These are phyloP conservation scores for Babesia gibsoni DNA, from an alignment of 169 alveolate species.

Conservation along the genomic window DNA sequence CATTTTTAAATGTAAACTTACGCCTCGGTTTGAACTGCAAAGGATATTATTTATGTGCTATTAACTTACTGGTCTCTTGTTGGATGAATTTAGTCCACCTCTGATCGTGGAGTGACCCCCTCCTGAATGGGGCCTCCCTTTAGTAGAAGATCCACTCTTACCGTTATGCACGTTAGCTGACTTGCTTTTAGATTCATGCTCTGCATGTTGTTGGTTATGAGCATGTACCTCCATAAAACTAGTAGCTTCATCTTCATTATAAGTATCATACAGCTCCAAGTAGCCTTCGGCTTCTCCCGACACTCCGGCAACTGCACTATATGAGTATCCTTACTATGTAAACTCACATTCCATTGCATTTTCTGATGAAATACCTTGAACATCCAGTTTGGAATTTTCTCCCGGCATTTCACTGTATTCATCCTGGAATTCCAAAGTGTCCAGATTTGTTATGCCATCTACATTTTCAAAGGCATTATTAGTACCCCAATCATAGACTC, in stretches of 20 bases:
- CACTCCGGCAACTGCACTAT: slow-evolving; percentile 1
- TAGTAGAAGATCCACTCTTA: too few species aligned
- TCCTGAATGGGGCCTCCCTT: too few species aligned
- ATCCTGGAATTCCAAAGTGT: too few species aligned
- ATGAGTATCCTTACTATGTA: neutral
- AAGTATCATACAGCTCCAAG: slow-evolving; percentile 3
- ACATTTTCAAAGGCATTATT: too few species aligned
- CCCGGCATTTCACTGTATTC: neutral
- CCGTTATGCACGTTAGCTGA: too few species aligned
- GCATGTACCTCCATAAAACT: slow-evolving; percentile 17
- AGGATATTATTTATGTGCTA: neutral
- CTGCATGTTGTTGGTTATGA: neutral
- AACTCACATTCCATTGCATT: slow-evolving; percentile 5
- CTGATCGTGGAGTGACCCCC: too few species aligned
- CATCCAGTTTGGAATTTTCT: neutral
- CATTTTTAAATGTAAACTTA: slow-evolving; percentile 40
- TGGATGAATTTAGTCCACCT: neutral
- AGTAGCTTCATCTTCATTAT: neutral
- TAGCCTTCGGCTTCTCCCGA: neutral
- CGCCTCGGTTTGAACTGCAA: slow-evolving; percentile 45
- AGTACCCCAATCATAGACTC: too few species aligned
- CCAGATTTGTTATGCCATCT: too few species aligned
- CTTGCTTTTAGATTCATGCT: too few species aligned
- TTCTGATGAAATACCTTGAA: neutral
- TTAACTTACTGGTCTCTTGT: neutral